phyloP scores from a whole-genome alignment of 805 yeast species.

The Myxozyma kluyveri region DNA sequence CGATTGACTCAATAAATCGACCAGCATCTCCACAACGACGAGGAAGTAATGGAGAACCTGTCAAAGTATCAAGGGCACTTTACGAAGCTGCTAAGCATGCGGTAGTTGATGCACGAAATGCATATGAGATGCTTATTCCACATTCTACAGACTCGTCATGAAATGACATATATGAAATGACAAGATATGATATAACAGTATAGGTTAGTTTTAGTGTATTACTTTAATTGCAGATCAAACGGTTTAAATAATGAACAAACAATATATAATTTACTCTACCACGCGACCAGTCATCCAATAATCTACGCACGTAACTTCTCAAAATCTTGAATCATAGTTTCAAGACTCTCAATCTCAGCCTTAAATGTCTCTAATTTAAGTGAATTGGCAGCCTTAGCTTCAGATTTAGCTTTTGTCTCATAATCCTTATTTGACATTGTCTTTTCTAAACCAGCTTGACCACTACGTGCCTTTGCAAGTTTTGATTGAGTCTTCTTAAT shows the following conservation, averaged over 20 bases:
- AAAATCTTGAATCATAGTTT: constrained; percentile 79
- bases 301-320: constrained; percentile 63
- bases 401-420: constrained; percentile 76
- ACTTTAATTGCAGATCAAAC: background rate
- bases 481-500: constrained; percentile 78
- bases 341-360: constrained; percentile 89
- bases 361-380: constrained; percentile 63
- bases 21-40: constrained; percentile 1
- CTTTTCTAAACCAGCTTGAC: constrained; percentile 64
- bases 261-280: background rate
- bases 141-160: constrained; percentile 4
- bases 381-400: constrained; percentile 74
- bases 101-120: background rate
- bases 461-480: constrained; percentile 60
- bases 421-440: constrained; percentile 71
- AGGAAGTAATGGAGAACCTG: background rate
- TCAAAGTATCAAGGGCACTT: background rate
- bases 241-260: background rate
- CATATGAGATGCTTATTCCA: background rate
- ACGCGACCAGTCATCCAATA: too few relatives aligned
- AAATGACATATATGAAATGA: background rate
- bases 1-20: background rate
- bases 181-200: background rate
- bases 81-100: constrained; percentile 6
- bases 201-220: background rate